phyloP scores from a whole-genome alignment of 495 filamentous ascomycete genomes.

The Neurospora sp. region DNA sequence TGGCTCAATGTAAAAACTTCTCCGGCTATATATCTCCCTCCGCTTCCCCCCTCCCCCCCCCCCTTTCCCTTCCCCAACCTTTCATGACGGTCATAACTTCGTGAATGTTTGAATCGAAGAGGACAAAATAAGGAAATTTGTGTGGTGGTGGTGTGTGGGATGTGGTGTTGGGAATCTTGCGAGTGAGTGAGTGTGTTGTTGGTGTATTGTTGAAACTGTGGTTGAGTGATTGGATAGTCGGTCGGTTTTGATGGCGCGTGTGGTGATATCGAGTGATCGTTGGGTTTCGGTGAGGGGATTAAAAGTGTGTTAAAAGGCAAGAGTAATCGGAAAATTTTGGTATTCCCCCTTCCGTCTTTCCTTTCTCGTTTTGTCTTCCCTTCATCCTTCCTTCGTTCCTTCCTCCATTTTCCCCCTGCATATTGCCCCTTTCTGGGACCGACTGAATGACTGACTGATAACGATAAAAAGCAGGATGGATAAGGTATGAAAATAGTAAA shows the following conservation, averaged over 20 bases:
- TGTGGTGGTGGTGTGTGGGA: neutral
- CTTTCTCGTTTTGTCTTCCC: neutral
- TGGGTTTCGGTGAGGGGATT: neutral
- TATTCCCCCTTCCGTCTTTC: neutral
- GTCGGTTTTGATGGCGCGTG: neutral
- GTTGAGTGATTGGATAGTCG: neutral
- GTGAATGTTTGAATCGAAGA: neutral
- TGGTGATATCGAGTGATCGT: neutral
- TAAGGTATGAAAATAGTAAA: neutral
- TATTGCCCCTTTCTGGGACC: neutral
- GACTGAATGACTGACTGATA: neutral
- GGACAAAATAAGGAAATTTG: neutral
- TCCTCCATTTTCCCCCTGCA: neutral
- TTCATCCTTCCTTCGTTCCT: neutral
- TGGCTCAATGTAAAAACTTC: neutral
- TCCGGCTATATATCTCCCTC: neutral
- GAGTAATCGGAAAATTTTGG: neutral
- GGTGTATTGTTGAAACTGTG: neutral
- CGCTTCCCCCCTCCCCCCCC: neutral
- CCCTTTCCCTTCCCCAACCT: neutral
- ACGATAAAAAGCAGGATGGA: neutral
- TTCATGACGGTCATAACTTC: neutral
- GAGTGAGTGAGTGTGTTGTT: neutral
- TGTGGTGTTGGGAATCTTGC: neutral
- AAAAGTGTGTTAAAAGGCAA: neutral